These are phyloP conservation scores for Acacia acuminata DNA, from an alignment of 306 rosid species.

Conservation along the genomic window DNA sequence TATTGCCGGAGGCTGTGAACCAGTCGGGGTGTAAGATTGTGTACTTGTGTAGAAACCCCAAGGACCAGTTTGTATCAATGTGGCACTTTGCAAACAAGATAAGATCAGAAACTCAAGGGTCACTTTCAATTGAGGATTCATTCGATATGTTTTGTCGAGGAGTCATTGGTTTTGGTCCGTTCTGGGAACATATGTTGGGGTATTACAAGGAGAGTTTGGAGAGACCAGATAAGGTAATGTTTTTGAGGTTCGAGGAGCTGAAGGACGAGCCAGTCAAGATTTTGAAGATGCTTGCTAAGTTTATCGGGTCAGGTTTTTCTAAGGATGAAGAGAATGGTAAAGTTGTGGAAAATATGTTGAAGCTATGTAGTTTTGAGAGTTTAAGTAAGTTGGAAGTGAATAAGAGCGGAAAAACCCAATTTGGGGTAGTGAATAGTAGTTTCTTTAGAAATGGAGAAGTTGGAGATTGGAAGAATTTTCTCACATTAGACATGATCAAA, in stretches of 20 bases:
- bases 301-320: constrained; percentile 3
- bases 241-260: constrained; percentile 27
- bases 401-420: constrained; percentile 26
- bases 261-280: neutral
- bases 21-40: constrained; percentile 36
- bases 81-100: constrained; percentile 42
- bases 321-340: constrained; percentile 31
- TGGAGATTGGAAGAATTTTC: constrained; percentile 39
- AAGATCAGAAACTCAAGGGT: constrained; percentile 3
- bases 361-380: constrained; percentile 41
- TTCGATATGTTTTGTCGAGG: constrained; percentile 5
- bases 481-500: constrained; percentile 25
- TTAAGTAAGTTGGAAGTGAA: constrained; percentile 43
- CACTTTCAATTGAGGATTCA: constrained; percentile 24
- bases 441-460: constrained; percentile 39
- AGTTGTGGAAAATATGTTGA: constrained; percentile 22
- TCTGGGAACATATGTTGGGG: constrained; percentile 19
- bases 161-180: neutral
- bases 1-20: constrained; percentile 16
- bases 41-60: constrained; percentile 42
- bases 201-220: neutral
- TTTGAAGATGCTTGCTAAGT: constrained; percentile 5
- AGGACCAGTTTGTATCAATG: constrained; percentile 39
- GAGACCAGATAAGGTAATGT: neutral
- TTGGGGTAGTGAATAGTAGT: constrained; percentile 21